Percentiles rank a stretch among this genome's conserved stretches.
These are phyloP conservation scores for Prunus persica DNA, from an alignment of 306 rosid species.

Conservation along the genomic window DNA sequence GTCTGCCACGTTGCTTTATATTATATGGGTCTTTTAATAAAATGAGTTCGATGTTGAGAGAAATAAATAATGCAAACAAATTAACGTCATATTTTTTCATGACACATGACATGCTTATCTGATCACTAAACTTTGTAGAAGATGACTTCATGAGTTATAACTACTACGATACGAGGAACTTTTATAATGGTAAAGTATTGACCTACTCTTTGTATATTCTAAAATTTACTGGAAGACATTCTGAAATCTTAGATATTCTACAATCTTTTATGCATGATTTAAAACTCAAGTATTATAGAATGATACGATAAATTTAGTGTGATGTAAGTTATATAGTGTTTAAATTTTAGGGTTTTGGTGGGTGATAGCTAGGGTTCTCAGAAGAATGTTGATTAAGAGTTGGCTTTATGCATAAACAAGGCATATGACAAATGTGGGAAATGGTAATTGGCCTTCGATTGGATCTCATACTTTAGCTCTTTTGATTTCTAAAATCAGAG, in stretches of 20 bases:
- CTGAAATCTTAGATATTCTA: not conserved
- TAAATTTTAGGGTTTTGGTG: not conserved
- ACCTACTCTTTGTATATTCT: not conserved
- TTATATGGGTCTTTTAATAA: not conserved
- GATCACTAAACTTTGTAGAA: not conserved
- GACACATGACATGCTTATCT: not conserved
- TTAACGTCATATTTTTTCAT: not conserved
- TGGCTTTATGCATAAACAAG: not conserved
- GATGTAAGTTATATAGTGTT: not conserved
- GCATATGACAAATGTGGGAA: not conserved
- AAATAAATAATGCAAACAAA: not conserved
- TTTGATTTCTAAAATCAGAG: too few relatives aligned
- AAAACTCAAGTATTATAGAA: not conserved
- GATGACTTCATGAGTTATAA: fast-evolving
- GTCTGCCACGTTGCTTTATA: not conserved
- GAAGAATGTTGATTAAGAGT: not conserved
- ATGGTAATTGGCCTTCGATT: not conserved
- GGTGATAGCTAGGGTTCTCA: not conserved
- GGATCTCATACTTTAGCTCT: not conserved
- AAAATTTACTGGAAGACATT: not conserved
- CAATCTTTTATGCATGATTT: fast-evolving
- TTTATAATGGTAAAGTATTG: not conserved
- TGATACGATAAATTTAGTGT: not conserved
- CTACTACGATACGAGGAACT: not conserved
- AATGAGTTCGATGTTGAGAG: not conserved